Evolutionary conservation across 306 rosid species (phyloP), one percentile per base, ranked within the genome.

Genomic region (Crataegus laevigata): DNA sequence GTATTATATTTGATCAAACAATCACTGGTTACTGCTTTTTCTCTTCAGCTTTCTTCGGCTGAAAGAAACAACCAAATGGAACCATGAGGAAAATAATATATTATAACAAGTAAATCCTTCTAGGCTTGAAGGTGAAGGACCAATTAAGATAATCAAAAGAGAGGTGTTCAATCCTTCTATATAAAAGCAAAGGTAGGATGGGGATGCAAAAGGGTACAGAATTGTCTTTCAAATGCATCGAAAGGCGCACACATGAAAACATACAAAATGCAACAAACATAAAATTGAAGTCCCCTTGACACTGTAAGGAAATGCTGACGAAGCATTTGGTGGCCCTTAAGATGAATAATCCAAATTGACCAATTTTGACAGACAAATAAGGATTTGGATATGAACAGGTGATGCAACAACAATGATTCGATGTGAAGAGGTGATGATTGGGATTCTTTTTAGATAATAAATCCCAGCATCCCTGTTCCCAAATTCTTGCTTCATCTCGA

Each of bases 21-120:
- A 43, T 15, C 77, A 62, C 72, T 11, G 67, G 78, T 61, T 72
- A 92, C 73, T 88, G 93, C 87, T 87, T 88, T 85, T 90, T 91
- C 66, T 90, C 97, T 83, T 88, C 89, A 45, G 97, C 97, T 91
- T 94, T 94, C 89, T 93, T 91, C 5, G 96, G 96, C 96, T 91
- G 94, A 55, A 87, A 89, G 71, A 84, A 65, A 51, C 64, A 71
- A 50, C 77, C 72, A 64, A 26, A 47, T 14, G 40, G 42, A 6
- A 69, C 29, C 9, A 3, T 82, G 15, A 80, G 79, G 54, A 63
- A 57, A 29, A 28, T 5, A 26, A 42, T 26, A 26, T 47, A 15
- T 7, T 14, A n/a, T 5, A 75, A 45, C 34, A 54, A 9, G 10
- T 15, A 19, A 13, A n/a, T 66, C 26, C 34, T 22, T 32, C 36